Percentiles rank a stretch among this genome's conserved stretches.
Conservation (phyloP, 176 grass and related monocot species). For the Cymbopogon citratus region DNA sequence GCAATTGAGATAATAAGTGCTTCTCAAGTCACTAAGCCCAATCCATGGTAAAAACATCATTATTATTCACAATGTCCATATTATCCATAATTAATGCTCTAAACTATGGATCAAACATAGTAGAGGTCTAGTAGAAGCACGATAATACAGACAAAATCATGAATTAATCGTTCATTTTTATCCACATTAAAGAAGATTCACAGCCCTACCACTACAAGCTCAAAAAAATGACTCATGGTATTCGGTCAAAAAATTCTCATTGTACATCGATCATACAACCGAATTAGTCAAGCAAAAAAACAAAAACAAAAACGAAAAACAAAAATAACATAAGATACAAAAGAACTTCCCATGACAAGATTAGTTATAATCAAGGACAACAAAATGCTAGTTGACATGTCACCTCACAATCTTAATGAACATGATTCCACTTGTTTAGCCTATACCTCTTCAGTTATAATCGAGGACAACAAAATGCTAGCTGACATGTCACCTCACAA, state of each 20-base stretch:
- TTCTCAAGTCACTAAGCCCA: not conserved
- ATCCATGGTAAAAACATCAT: not conserved
- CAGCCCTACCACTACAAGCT: not conserved
- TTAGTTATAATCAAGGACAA: not conserved
- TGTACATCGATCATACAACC: not conserved
- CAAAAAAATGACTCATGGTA: not conserved
- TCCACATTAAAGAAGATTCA: not conserved
- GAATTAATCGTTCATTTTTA: not conserved
- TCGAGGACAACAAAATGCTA: too few relatives aligned
- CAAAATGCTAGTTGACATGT: not conserved
- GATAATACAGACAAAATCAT: not conserved
- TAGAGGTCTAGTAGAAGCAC: not conserved
- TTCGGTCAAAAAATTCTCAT: not conserved
- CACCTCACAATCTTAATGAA: not conserved
- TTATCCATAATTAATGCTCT: not conserved
- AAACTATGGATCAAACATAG: not conserved
- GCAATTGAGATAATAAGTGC: not conserved
- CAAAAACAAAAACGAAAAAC: too few relatives aligned
- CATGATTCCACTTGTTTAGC: not conserved
- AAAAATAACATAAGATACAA: not conserved
- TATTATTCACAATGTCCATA: not conserved
- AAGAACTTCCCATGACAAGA: not conserved
- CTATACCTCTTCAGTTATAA: too few relatives aligned
- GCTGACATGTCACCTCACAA: too few relatives aligned
- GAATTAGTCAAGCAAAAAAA: not conserved